Percentiles rank a stretch among this genome's conserved stretches.
These are phyloP conservation scores for Scedosporium boydii DNA, from an alignment of 2,329 filamentous ascomycete genomes.

Conservation along the genomic window DNA sequence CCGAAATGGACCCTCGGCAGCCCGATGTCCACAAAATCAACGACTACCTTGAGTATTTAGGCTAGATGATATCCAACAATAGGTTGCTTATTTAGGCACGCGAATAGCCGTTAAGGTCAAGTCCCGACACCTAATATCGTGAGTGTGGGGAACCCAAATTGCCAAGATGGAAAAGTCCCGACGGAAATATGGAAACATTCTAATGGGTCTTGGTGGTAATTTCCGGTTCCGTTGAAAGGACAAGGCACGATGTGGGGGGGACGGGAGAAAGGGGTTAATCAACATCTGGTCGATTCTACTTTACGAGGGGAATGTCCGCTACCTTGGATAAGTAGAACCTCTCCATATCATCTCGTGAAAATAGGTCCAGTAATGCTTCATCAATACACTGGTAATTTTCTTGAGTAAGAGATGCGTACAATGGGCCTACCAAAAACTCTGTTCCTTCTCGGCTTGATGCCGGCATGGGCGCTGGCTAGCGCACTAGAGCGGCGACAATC, in stretches of 20 bases:
- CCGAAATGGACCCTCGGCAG: too few species aligned
- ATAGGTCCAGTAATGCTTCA: not conserved
- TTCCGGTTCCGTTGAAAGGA: not conserved
- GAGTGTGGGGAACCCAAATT: constrained; percentile 1
- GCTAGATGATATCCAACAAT: not conserved
- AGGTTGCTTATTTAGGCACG: not conserved
- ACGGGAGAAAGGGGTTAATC: not conserved
- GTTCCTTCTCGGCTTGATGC: not conserved
- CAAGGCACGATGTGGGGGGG: not conserved
- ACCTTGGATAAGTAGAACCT: not conserved
- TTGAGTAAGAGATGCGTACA: not conserved
- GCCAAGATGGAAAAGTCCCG: not conserved
- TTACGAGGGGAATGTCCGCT: not conserved
- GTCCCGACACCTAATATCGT: not conserved
- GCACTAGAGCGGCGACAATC: not conserved
- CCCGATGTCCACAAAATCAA: not conserved
- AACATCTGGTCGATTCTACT: not conserved
- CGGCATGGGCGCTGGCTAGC: not conserved
- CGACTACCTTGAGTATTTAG: not conserved
- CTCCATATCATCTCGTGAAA: not conserved
- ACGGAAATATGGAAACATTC: not conserved
- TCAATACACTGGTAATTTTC: not conserved
- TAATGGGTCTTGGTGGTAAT: not conserved
- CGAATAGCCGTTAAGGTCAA: not conserved
- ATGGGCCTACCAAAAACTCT: not conserved